Evolutionary conservation across 176 grass and related monocot genomes (phyloP), one percentile per base, ranked within the genome.

Genomic region (Aegilops tauschii): DNA sequence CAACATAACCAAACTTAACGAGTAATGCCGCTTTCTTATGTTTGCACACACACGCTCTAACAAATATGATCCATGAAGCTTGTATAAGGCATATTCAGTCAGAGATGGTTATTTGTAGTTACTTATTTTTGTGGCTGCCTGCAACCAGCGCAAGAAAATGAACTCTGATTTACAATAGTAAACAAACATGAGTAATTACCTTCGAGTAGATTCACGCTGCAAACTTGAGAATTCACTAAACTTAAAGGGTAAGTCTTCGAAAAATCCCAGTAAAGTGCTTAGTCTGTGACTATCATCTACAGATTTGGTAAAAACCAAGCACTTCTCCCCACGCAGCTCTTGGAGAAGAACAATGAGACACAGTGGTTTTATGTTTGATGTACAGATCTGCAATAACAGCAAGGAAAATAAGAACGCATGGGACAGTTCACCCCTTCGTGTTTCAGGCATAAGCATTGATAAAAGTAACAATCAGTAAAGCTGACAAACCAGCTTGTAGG

Each of bases 181-280:
- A 83, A 8, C 8, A 76, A 69, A 85, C 80, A 47, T 77, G 6
- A 66, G 82, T 73, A 31, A 45, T 32, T 91, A 98, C 96, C 96
- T 98, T 70, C 96, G 73, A 74, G 93, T 58, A 84, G 86, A 89
- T 86, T 98, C 93, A 89, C 89, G 92, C 80, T 95, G 93, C 80
- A 91, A 88, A 39, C 93, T 86, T 83, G 96, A 98, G 75, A 89
- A 98, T 98, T 95, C 96, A 85, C 90, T 98, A 65, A 95, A 94
- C 81, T 92, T 86, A 61, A 95, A 94, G 58, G 93, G 90, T 11
- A 98, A 81, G 69, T 96, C 90, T 84, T 93, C 92, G 39, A 98
- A 89, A 85, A 92, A 94, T 39, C 84, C 89, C 28, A 98, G 70
- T 74, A 98, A 91, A 21, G 84, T 94, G 88, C 96, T 91, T 82